Evolutionary conservation across 306 rosid species (phyloP).

Genomic region (Medicago arabica): DNA sequence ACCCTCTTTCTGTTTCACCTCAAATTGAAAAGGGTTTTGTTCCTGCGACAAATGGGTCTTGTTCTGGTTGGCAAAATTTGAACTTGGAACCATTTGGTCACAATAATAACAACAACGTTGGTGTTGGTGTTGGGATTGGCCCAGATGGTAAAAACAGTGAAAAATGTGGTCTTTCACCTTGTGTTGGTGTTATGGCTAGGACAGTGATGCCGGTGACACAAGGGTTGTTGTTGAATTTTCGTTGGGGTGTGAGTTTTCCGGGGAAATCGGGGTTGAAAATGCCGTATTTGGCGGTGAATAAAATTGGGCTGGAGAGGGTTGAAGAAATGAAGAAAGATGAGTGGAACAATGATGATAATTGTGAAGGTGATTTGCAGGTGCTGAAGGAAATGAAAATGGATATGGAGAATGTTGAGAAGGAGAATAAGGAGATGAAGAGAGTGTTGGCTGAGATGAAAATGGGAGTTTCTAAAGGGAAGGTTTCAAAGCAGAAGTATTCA

Average conservation of each 20-base stretch:
- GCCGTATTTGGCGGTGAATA: slow-evolving; percentile 69
- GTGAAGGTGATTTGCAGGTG: slow-evolving; percentile 53
- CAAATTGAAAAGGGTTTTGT: slow-evolving; percentile 51
- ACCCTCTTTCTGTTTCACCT: slow-evolving; percentile 43
- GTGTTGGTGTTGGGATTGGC: background rate
- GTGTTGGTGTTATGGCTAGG: slow-evolving; percentile 67
- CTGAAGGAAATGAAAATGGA: slow-evolving; percentile 72
- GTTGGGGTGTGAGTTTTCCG: slow-evolving; percentile 73
- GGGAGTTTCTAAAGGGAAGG: slow-evolving; percentile 44
- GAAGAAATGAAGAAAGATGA: slow-evolving; percentile 53
- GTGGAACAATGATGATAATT: slow-evolving; percentile 15
- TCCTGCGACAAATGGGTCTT: slow-evolving; percentile 31
- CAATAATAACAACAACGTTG: slow-evolving; percentile 13
- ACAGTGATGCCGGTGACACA: slow-evolving; percentile 66
- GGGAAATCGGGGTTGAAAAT: slow-evolving; percentile 49
- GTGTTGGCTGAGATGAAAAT: slow-evolving; percentile 60
- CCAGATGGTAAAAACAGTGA: slow-evolving; percentile 47
- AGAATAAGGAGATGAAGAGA: slow-evolving; percentile 73
- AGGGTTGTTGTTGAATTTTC: slow-evolving; percentile 53
- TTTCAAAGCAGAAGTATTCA: slow-evolving; percentile 8
- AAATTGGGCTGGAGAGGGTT: slow-evolving; percentile 73
- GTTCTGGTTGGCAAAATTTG: slow-evolving; percentile 73
- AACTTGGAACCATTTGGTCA: slow-evolving; percentile 63
- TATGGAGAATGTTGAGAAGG: slow-evolving; percentile 70
- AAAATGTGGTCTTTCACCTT: slow-evolving; percentile 52